Conservation (phyloP, 2,329 filamentous ascomycete genomes). For the Fusarium tanahbumbuense region DNA sequence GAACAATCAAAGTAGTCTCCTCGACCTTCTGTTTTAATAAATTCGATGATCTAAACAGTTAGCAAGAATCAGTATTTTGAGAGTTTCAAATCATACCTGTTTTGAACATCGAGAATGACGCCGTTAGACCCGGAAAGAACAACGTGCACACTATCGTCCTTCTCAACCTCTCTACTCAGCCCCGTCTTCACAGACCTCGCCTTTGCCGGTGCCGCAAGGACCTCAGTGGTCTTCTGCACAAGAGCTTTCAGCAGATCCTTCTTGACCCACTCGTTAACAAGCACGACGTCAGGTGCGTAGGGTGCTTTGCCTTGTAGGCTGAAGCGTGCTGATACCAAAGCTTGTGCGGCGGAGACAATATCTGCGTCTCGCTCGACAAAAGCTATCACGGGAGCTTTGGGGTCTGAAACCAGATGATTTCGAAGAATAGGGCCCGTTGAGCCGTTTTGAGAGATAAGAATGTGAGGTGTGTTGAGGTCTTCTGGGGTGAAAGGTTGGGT, state of each 20-base stretch:
- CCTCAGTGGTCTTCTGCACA: conserved; percentile 26
- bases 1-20: conserved; percentile 20
- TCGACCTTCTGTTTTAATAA: conserved; percentile 16
- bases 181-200: neutral
- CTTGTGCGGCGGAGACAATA: conserved; percentile 29
- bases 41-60: neutral
- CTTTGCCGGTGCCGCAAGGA: neutral
- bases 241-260: conserved; percentile 35
- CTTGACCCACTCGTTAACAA: conserved; percentile 42
- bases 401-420: conserved; percentile 15
- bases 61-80: neutral
- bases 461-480: conserved; percentile 17
- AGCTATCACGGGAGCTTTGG: conserved; percentile 13
- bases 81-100: neutral
- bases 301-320: conserved; percentile 29
- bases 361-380: conserved; percentile 41
- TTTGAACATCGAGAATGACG: conserved; percentile 22
- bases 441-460: conserved; percentile 16
- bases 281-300: conserved; percentile 36
- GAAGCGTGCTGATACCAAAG: conserved; percentile 30
- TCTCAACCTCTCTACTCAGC: conserved; percentile 10
- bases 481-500: neutral
- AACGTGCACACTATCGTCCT: conserved; percentile 18
- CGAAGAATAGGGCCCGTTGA: conserved; percentile 1
- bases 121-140: conserved; percentile 22